Evolutionary conservation across 257 asterid species (phyloP).

Genomic region (Capsicum baccatum): DNA sequence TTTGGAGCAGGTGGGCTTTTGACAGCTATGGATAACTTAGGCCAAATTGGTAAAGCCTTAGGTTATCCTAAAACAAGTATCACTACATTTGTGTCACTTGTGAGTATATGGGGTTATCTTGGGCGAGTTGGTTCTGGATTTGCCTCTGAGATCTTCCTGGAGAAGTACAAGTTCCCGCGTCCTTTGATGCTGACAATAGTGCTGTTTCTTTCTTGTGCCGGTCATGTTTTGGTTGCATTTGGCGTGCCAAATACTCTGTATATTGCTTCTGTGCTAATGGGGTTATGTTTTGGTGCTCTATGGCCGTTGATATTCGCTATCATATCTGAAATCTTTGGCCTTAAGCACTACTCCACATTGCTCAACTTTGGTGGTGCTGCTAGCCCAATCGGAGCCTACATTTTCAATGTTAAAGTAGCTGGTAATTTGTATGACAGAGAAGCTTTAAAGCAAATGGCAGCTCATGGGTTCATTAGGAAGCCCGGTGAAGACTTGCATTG

Average conservation of each 20-base stretch:
- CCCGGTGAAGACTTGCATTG: conserved; percentile 50
- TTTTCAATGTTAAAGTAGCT: conserved; percentile 54
- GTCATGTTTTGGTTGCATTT: conserved; percentile 52
- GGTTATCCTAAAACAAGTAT: conserved; percentile 51
- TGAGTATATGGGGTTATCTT: conserved; percentile 59
- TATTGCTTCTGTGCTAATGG: conserved; percentile 45
- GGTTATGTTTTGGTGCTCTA: conserved; percentile 55
- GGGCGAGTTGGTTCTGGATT: conserved; percentile 58
- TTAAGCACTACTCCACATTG: conserved; percentile 56
- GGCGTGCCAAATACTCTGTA: conserved; percentile 48
- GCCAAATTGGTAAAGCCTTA: conserved; percentile 50
- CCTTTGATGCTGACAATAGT: conserved; percentile 49
- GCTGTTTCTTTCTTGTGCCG: conserved; percentile 46
- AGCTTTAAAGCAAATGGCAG: conserved; percentile 52
- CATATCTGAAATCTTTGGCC: conserved; percentile 54
- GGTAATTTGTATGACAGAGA: conserved; percentile 55
- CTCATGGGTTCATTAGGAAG: conserved; percentile 41
- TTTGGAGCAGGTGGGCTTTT: conserved; percentile 55
- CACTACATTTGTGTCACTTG: conserved; percentile 54
- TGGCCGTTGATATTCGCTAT: conserved; percentile 55
- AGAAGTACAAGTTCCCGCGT: conserved; percentile 51
- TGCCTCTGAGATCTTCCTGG: conserved; percentile 45
- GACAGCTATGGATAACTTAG: conserved; percentile 55
- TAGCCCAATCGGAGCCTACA: conserved; percentile 57
- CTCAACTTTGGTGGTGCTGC: conserved; percentile 63